These are phyloP conservation scores for Globisporangium radiosum DNA, from an alignment of 352 stramenopile species.

Conservation along the genomic window DNA sequence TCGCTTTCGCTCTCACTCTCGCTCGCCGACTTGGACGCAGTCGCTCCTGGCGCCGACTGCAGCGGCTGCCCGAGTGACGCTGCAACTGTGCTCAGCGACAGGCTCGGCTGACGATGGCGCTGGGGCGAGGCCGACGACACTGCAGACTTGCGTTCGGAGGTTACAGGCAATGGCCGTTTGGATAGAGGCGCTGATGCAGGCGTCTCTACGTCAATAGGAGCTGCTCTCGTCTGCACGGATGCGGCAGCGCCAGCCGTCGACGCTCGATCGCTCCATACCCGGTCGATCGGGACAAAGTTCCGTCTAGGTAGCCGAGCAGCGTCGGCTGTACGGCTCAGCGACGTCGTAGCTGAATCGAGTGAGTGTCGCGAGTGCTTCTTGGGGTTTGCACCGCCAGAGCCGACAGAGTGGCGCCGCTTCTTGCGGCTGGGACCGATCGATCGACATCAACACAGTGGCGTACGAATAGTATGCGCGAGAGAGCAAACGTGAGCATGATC, in stretches of 20 bases:
- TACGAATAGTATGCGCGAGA: neutral
- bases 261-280: too few relatives aligned
- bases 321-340: neutral
- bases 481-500: neutral
- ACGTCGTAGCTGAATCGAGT: slow-evolving; percentile 1
- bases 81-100: slow-evolving; percentile 17
- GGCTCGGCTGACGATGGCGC: slow-evolving; percentile 9
- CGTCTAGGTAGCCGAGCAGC: too few relatives aligned
- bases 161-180: slow-evolving; percentile 1
- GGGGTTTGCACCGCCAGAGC: neutral
- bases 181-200: neutral
- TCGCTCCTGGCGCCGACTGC: slow-evolving; percentile 1
- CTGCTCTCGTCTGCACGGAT: neutral
- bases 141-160: slow-evolving; percentile 5
- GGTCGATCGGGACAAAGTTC: too few relatives aligned
- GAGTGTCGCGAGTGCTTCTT: neutral
- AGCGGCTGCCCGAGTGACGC: slow-evolving; percentile 13
- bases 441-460: neutral
- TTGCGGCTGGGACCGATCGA: neutral
- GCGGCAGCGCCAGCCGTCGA: too few relatives aligned
- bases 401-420: slow-evolving; percentile 7
- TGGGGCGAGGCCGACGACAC: slow-evolving; percentile 16
- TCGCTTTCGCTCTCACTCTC: slow-evolving; percentile 3
- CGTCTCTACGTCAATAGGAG: neutral
- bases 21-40: neutral